phyloP scores from a whole-genome alignment of 495 filamentous ascomycete genomes.

The Hypomontagnella monticulosa region DNA sequence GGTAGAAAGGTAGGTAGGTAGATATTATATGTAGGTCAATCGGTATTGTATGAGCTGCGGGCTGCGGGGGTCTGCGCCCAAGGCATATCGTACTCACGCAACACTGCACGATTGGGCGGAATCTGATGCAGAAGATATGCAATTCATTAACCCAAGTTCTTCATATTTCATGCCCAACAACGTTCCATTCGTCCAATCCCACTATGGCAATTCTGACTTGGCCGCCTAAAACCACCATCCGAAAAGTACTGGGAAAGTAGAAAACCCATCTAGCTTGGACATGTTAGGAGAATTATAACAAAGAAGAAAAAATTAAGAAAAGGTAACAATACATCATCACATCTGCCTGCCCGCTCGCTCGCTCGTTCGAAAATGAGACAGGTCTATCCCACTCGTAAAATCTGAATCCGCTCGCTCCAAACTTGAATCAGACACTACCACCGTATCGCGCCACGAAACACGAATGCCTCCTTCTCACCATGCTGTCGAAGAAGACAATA shows the following conservation, averaged over 20 bases:
- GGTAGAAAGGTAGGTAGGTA: neutral
- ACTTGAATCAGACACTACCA: constrained; percentile 16
- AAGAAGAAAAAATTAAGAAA: constrained; percentile 9
- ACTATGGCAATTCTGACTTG: constrained; percentile 22
- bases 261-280: constrained; percentile 28
- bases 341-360: constrained; percentile 22
- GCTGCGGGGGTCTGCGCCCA: constrained; percentile 18
- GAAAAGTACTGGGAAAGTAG: constrained; percentile 15
- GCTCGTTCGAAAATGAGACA: constrained; percentile 35
- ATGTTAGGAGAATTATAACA: constrained; percentile 19
- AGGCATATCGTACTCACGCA: constrained; percentile 28
- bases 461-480: constrained; percentile 21
- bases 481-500: constrained; percentile 23
- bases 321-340: constrained; percentile 34
- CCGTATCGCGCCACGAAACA: constrained; percentile 26
- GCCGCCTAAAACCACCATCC: constrained; percentile 25
- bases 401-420: constrained; percentile 18
- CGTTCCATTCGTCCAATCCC: constrained; percentile 31
- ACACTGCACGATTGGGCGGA: constrained; percentile 25
- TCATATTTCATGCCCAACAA: constrained; percentile 33
- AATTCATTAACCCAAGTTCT: constrained; percentile 33
- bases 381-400: constrained; percentile 26
- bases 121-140: constrained; percentile 29
- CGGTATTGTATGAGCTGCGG: constrained; percentile 13
- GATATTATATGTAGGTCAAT: neutral